A percentile compares a stretch with the other conserved stretches of the same genome.
phyloP scores from a whole-genome alignment of 805 yeast genomes.

The Ogataea minuta region DNA sequence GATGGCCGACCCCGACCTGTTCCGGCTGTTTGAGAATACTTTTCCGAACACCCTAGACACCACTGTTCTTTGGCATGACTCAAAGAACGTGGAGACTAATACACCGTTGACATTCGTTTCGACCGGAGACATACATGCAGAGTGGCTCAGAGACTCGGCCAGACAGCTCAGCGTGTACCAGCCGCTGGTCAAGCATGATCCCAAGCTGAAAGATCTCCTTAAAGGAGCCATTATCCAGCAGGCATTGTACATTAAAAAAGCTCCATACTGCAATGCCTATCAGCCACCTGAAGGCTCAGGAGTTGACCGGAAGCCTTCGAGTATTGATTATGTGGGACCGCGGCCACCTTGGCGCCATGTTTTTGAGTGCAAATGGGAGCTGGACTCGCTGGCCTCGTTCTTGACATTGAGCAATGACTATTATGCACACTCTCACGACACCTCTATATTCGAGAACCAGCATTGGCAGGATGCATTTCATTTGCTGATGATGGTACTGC shows the following conservation, averaged over 20 bases:
- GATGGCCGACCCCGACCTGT: constrained; percentile 62
- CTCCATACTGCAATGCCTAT: constrained; percentile 90
- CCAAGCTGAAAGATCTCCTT: constrained; percentile 48
- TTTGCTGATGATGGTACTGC: constrained; percentile 49
- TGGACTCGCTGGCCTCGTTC: constrained; percentile 83
- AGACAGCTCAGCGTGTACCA: constrained; percentile 78
- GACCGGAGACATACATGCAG: constrained; percentile 92
- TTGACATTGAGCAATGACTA: constrained; percentile 73
- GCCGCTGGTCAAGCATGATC: constrained; percentile 54
- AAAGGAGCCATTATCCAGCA: constrained; percentile 82
- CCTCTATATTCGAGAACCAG: constrained; percentile 42
- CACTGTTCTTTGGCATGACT: constrained; percentile 70
- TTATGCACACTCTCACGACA: constrained; percentile 51
- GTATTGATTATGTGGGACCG: constrained; percentile 67
- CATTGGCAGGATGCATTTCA: constrained; percentile 61
- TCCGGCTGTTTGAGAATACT: constrained; percentile 74
- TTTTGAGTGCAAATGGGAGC: constrained; percentile 87
- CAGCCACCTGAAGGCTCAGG: constrained; percentile 69
- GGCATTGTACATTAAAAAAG: constrained; percentile 54
- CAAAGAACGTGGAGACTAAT: constrained; percentile 18
- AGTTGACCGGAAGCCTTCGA: constrained; percentile 48
- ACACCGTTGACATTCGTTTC: constrained; percentile 70
- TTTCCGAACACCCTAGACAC: constrained; percentile 89
- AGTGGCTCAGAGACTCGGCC: constrained; percentile 88
- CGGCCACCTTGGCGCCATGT: constrained; percentile 66